phyloP scores from a whole-genome alignment of 208 protist species.

The Phytomonas serpens region DNA sequence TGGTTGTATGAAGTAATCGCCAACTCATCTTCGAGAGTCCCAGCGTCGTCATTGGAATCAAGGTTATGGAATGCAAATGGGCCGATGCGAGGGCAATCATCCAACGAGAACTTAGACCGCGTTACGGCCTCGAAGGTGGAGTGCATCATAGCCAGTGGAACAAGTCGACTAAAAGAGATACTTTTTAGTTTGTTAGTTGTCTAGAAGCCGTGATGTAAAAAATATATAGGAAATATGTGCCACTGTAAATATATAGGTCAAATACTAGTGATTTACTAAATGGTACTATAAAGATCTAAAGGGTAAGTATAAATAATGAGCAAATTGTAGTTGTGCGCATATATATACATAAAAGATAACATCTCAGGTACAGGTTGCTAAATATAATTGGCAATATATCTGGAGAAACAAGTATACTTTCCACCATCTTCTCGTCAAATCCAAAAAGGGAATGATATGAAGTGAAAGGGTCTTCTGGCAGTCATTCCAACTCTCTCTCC shows the following conservation, averaged over 20 bases:
- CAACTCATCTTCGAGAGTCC: background rate
- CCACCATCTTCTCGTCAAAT: background rate
- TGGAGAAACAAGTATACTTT: background rate
- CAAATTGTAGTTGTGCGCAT: background rate
- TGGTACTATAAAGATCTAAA: background rate
- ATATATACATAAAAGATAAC: background rate
- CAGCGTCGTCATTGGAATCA: slow-evolving; percentile 14
- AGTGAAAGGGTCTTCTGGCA: background rate
- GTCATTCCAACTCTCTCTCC: background rate
- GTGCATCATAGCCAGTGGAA: slow-evolving; percentile 26
- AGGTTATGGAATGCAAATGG: slow-evolving; percentile 83
- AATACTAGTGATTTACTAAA: background rate
- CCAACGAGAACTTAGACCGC: slow-evolving; percentile 65
- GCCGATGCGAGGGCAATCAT: slow-evolving; percentile 67
- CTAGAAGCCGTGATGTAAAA: background rate
- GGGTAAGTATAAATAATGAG: background rate
- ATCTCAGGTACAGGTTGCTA: background rate
- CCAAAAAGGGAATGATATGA: background rate
- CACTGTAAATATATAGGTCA: background rate
- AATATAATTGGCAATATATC: background rate
- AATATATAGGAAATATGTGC: background rate
- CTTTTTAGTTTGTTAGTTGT: background rate
- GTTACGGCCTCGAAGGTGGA: slow-evolving; percentile 60
- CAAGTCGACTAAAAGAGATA: background rate
- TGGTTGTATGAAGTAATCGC: slow-evolving; percentile 19